A percentile compares a stretch with the other conserved stretches of the same genome.
Evolutionary conservation across 2,329 filamentous ascomycete species (phyloP).

Genomic region (Fusarium austroafricanum): DNA sequence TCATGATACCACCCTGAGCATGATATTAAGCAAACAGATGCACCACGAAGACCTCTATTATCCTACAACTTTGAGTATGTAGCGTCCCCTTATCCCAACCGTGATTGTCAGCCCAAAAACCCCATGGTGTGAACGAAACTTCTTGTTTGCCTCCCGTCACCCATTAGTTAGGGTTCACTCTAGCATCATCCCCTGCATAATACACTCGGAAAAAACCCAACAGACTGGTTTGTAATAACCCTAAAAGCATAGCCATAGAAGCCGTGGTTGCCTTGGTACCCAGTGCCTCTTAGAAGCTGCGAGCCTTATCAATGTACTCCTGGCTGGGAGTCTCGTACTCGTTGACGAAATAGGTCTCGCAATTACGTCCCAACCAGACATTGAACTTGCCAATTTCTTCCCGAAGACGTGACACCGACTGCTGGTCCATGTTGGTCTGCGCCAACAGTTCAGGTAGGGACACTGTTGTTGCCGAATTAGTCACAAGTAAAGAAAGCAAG

Average conservation of each 20-base stretch:
- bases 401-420: slow-evolving; percentile 86
- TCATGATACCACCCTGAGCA: slow-evolving; percentile 15
- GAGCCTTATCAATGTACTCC: slow-evolving; percentile 78
- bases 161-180: background rate
- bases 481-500: background rate
- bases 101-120: slow-evolving; percentile 14
- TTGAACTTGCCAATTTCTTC: slow-evolving; percentile 91
- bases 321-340: slow-evolving; percentile 79
- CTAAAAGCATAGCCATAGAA: background rate
- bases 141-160: background rate
- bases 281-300: slow-evolving; percentile 52
- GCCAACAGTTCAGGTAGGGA: slow-evolving; percentile 92
- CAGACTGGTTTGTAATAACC: background rate
- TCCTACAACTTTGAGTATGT: slow-evolving; percentile 35
- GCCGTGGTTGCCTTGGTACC: background rate
- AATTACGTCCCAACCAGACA: slow-evolving; percentile 83
- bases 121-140: background rate
- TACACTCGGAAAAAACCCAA: background rate
- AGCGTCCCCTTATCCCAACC: slow-evolving; percentile 18
- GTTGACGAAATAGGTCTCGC: slow-evolving; percentile 79
- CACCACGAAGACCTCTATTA: slow-evolving; percentile 29
- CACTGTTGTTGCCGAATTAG: slow-evolving; percentile 63
- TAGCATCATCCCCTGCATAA: background rate
- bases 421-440: slow-evolving; percentile 97
- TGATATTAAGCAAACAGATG: slow-evolving; percentile 21